Percentiles rank a stretch among this genome's conserved stretches.
phyloP scores from a whole-genome alignment of 2,329 filamentous ascomycete genomes.

The Curvularia verruculosa region DNA sequence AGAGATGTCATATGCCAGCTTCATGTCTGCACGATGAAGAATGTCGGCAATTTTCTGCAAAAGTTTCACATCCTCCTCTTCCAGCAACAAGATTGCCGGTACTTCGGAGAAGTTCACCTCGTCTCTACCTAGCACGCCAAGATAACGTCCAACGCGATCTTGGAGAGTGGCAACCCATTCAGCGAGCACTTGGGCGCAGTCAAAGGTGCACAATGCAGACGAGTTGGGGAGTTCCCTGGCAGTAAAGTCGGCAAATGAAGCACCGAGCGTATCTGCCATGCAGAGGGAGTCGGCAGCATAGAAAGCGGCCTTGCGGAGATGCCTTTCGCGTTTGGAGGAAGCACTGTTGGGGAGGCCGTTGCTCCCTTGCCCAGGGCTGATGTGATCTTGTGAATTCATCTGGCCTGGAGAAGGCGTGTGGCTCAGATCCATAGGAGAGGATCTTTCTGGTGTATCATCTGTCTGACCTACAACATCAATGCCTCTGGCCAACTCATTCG shows the following conservation, averaged over 20 bases:
- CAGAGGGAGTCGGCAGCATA: conserved; percentile 91
- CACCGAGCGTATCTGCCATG: conserved; percentile 84
- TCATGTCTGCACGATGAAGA: conserved; percentile 75
- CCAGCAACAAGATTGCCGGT: conserved; percentile 85
- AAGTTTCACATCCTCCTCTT: conserved; percentile 88
- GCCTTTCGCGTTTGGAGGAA: conserved; percentile 78
- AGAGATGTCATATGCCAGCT: conserved; percentile 67
- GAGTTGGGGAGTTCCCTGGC: conserved; percentile 87
- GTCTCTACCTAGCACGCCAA: conserved; percentile 85
- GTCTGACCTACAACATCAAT: conserved; percentile 76
- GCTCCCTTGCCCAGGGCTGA: conserved; percentile 43
- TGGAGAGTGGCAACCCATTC: conserved; percentile 95
- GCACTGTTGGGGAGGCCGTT: conserved; percentile 47
- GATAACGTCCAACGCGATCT: conserved; percentile 86
- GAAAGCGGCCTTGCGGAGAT: conserved; percentile 91
- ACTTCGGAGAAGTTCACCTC: conserved; percentile 79
- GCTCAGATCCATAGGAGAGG: conserved; percentile 41
- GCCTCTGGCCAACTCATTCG: conserved; percentile 80
- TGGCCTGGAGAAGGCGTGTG: conserved; percentile 34
- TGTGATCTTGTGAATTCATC: conserved; percentile 32
- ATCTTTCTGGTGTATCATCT: conserved; percentile 63
- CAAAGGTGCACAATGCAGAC: conserved; percentile 88
- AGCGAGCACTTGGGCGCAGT: conserved; percentile 90
- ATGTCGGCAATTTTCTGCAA: conserved; percentile 83
- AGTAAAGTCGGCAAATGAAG: conserved; percentile 82